Evolutionary conservation across 1,284 basidiomycete genomes (phyloP), one percentile per base, ranked within the genome.

Genomic region (Irpex sp.): DNA sequence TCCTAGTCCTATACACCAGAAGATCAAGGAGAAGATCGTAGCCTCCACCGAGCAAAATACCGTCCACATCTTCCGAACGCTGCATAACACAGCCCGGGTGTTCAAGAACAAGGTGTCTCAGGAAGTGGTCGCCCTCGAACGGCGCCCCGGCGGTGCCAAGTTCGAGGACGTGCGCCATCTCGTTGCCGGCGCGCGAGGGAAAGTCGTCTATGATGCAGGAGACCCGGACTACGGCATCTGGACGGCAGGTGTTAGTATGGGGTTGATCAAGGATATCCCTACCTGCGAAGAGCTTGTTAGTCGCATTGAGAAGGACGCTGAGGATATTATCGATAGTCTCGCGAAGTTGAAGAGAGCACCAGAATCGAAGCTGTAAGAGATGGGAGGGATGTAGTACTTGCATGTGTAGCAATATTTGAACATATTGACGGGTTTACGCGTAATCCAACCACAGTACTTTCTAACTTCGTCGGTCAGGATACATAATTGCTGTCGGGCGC

Each of bases 1-100:
- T 61, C 62, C 79, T 71, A 88, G 92, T 61, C 88, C 93, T 17
- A 95, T 97, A 65, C 94, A 97, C 76, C 84, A 92, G 67, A 92
- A 88, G 68, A 93, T 98, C 83, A 98, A 98, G 77, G 82, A 94
- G 60, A 91, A 86, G 74, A 97, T 98, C 60, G 90, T 98, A 58
- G 80, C 84, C 8, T 88, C 93, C 5, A 87, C 83, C 5, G 96
- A 98, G 76, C 82, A 83, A 62, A 92, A 97, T 72, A 92, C 91
- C 0, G 77, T 90, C 5, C 96, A 97, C 77, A 96, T 97, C 71
- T 95, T 98, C 83, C 87, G 95, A 62, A 91, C 91, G 0, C 77
- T 97, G 58, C 83, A 84, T 70, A 97, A 97, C 75, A 96, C 94
- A 1, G 88, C 94, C 4, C 85, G 96, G 40, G 94, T 97, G 2